Conservation (phyloP, 768 basidiomycete genomes). For the Psilocybe cyanescens region DNA sequence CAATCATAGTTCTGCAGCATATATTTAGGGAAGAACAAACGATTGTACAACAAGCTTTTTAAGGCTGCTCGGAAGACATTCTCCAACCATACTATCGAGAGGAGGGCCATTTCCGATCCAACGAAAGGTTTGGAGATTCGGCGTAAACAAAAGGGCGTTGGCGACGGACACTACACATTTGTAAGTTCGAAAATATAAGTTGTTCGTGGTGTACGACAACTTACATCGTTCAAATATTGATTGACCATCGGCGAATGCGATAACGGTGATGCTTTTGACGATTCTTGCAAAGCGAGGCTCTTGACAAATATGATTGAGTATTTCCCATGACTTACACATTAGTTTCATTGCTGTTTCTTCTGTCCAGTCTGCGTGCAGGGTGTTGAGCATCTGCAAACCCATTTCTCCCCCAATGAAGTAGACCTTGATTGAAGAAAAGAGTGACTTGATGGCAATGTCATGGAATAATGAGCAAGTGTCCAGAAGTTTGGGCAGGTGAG, state of each 20-base stretch:
- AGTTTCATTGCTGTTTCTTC: slow-evolving; percentile 31
- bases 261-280: slow-evolving; percentile 39
- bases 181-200: neutral
- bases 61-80: slow-evolving; percentile 31
- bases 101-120: slow-evolving; percentile 39
- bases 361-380: slow-evolving; percentile 29
- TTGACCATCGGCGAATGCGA: slow-evolving; percentile 37
- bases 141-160: slow-evolving; percentile 33
- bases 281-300: slow-evolving; percentile 36
- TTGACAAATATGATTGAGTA: slow-evolving; percentile 38
- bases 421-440: slow-evolving; percentile 41
- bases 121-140: slow-evolving; percentile 38
- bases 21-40: slow-evolving; percentile 6
- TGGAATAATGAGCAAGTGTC: slow-evolving; percentile 40
- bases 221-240: slow-evolving; percentile 40
- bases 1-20: neutral
- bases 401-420: slow-evolving; percentile 36
- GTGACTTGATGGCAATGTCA: slow-evolving; percentile 32
- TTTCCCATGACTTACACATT: slow-evolving; percentile 43
- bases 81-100: slow-evolving; percentile 30
- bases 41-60: slow-evolving; percentile 28
- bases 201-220: slow-evolving; percentile 2
- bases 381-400: slow-evolving; percentile 33
- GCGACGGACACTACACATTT: slow-evolving; percentile 32
- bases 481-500: slow-evolving; percentile 29